These are phyloP conservation scores for Alternaria consortialis DNA, from an alignment of 2,329 filamentous ascomycete species.

Conservation along the genomic window DNA sequence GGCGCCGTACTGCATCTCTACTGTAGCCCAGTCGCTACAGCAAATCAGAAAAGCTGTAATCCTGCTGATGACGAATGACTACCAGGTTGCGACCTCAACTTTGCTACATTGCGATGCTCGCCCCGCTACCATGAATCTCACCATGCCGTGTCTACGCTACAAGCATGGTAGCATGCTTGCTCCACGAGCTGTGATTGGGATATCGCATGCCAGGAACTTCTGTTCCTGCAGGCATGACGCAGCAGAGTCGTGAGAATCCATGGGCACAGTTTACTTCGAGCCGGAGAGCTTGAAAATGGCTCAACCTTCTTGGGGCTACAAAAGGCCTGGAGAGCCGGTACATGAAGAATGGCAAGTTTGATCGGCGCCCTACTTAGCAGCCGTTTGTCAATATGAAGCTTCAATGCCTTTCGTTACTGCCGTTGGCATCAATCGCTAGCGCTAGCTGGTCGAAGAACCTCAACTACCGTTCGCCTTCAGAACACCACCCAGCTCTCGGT, in stretches of 20 bases:
- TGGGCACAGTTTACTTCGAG: slow-evolving; percentile 11
- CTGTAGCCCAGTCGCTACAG: neutral
- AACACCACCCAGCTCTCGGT: slow-evolving; percentile 69
- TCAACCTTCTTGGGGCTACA: slow-evolving; percentile 24
- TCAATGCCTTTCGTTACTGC: slow-evolving; percentile 33
- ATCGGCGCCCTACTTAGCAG: slow-evolving; percentile 6
- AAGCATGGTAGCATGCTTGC: slow-evolving; percentile 28
- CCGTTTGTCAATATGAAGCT: slow-evolving; percentile 35
- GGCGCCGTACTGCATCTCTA: neutral
- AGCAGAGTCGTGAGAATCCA: slow-evolving; percentile 14
- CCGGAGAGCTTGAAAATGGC: slow-evolving; percentile 10
- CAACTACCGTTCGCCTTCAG: slow-evolving; percentile 74
- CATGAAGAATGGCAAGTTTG: slow-evolving; percentile 6
- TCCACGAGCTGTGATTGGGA: slow-evolving; percentile 31
- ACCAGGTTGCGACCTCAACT: neutral
- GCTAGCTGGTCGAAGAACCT: slow-evolving; percentile 60
- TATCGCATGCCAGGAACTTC: neutral
- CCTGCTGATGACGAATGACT: slow-evolving; percentile 17
- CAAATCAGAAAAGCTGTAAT: slow-evolving; percentile 15
- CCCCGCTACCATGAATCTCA: slow-evolving; percentile 3
- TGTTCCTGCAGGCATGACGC: slow-evolving; percentile 37
- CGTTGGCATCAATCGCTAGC: slow-evolving; percentile 25
- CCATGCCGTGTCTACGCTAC: slow-evolving; percentile 14
- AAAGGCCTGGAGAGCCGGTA: slow-evolving; percentile 21
- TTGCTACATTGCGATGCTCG: slow-evolving; percentile 9